Conservation (phyloP, 306 rosid genomes). For the Dalbergia oliveri region DNA sequence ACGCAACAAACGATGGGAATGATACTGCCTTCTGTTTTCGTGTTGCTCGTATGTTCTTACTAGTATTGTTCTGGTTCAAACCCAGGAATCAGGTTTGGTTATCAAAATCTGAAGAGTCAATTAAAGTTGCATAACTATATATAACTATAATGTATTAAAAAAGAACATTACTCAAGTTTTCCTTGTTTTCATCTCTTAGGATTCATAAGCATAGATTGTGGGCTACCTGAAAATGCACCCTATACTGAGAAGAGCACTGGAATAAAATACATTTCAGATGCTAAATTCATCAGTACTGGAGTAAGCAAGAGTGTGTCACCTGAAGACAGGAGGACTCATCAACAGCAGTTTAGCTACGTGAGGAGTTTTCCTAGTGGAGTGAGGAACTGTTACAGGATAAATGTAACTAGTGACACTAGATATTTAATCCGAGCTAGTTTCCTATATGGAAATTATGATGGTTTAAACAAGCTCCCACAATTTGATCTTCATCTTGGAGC, state of each 20-base stretch:
- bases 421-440: slow-evolving; percentile 49
- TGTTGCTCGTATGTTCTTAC: too few species aligned
- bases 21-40: too few species aligned
- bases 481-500: slow-evolving; percentile 61
- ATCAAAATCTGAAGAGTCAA: too few species aligned
- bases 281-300: slow-evolving; percentile 50
- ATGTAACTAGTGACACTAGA: slow-evolving; percentile 29
- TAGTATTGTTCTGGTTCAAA: too few species aligned
- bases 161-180: neutral
- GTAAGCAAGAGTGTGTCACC: slow-evolving; percentile 8
- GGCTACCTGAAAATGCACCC: neutral
- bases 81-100: too few species aligned
- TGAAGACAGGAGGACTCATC: neutral
- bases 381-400: slow-evolving; percentile 63
- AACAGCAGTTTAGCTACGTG: slow-evolving; percentile 30
- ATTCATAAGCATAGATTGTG: slow-evolving; percentile 55
- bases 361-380: slow-evolving; percentile 61
- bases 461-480: slow-evolving; percentile 21
- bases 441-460: slow-evolving; percentile 60
- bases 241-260: neutral
- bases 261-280: slow-evolving; percentile 59
- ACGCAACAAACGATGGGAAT: neutral
- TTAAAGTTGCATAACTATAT: too few species aligned
- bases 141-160: too few species aligned
- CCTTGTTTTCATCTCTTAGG: slow-evolving; percentile 19